phyloP scores from a whole-genome alignment of 495 filamentous ascomycete genomes.

The Penicillium dipodomyicola region DNA sequence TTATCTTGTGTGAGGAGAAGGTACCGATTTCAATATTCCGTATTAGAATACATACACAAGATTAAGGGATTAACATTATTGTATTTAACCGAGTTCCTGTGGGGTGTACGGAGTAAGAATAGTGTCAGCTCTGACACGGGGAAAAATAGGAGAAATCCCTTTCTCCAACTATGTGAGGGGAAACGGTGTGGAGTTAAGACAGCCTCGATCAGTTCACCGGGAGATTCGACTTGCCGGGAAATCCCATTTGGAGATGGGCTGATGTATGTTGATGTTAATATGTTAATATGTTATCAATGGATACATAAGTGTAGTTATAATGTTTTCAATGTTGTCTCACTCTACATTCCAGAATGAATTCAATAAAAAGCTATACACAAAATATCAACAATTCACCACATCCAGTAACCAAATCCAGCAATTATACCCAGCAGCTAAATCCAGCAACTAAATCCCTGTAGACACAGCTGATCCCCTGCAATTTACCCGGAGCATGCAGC shows the following conservation, averaged over 20 bases:
- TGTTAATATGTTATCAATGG: no score
- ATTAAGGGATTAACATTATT: no score
- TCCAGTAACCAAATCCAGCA: not conserved
- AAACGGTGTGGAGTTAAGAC: slow-evolving; percentile 21
- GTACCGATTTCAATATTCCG: no score
- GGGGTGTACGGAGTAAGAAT: no score
- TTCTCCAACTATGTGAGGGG: slow-evolving; percentile 43
- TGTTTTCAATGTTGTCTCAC: not conserved
- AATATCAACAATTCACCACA: not conserved
- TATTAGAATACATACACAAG: no score
- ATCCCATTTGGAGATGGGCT: slow-evolving; percentile 5
- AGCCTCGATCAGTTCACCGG: slow-evolving; percentile 39
- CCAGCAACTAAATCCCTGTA: not conserved
- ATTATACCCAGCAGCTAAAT: not conserved
- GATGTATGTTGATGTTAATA: no score
- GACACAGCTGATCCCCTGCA: not conserved
- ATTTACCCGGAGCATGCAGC: slow-evolving; percentile 18
- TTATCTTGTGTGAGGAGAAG: not conserved
- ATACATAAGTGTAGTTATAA: not conserved
- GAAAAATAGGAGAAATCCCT: not conserved
- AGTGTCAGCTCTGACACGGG: not conserved
- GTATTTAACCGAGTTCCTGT: not conserved
- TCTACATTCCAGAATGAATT: not conserved
- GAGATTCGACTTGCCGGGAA: slow-evolving; percentile 21
- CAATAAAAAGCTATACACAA: not conserved